Percentiles rank a stretch among this genome's conserved stretches.
phyloP scores from a whole-genome alignment of 345 rosid species.

The Salix brachista region DNA sequence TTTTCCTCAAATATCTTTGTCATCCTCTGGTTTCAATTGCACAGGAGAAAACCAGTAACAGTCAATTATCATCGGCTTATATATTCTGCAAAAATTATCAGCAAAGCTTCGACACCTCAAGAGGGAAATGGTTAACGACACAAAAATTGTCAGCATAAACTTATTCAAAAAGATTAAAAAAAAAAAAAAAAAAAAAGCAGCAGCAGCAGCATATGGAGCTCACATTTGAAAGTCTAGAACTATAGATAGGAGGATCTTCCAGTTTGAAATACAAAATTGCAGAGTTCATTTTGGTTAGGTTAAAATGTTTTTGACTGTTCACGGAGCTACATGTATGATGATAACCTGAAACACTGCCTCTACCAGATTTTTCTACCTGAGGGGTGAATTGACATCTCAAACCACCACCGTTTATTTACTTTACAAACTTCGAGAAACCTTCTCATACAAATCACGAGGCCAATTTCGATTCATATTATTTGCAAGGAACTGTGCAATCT shows the following conservation, averaged over 20 bases:
- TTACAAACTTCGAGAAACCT: constrained; percentile 77
- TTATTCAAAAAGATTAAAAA: neutral
- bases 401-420: constrained; percentile 3
- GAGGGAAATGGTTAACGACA: neutral
- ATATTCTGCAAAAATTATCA: too few relatives aligned
- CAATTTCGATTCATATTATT: constrained; percentile 75
- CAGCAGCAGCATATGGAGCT: neutral
- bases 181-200: too few relatives aligned
- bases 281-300: neutral
- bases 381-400: neutral
- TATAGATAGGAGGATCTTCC: neutral
- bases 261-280: neutral
- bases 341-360: neutral
- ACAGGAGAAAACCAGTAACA: too few relatives aligned
- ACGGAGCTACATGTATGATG: neutral
- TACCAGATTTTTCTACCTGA: neutral
- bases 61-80: too few relatives aligned
- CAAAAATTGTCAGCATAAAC: neutral
- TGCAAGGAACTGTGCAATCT: constrained; percentile 87
- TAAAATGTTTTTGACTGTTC: neutral
- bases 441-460: constrained; percentile 86
- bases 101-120: too few relatives aligned
- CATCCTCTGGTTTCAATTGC: too few relatives aligned
- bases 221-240: neutral
- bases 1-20: too few relatives aligned